phyloP scores from a whole-genome alignment of 108 stramenopile genomes.

The Nitzschia sp. region DNA sequence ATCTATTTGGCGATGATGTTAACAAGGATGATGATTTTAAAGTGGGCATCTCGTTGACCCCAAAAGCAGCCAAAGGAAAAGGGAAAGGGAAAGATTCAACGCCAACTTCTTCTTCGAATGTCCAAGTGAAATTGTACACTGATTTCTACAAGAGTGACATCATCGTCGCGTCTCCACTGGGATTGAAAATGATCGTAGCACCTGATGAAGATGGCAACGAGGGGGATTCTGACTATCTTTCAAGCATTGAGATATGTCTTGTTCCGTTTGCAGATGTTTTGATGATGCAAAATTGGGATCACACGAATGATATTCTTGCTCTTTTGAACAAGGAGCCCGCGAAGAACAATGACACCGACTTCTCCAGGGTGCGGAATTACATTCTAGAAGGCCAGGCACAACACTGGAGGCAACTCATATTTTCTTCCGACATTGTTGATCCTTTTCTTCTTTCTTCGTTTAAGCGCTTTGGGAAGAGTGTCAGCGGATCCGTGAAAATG shows the following conservation, averaged over 20 bases:
- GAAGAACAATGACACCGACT: conserved; percentile 85
- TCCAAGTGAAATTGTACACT: conserved; percentile 68
- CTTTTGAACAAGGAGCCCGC: conserved; percentile 80
- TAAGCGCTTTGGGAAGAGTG: conserved; percentile 65
- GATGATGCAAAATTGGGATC: conserved; percentile 97
- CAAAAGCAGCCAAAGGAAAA: conserved; percentile 39
- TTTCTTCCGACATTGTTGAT: conserved; percentile 70
- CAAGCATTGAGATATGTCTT: conserved; percentile 90
- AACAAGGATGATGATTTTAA: conserved; percentile 96
- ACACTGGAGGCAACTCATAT: conserved; percentile 84
- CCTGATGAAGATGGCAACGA: conserved; percentile 43
- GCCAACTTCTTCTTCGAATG: conserved; percentile 32
- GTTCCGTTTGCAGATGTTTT: conserved; percentile 80
- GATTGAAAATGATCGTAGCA: conserved; percentile 78
- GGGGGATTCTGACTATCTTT: conserved; percentile 78
- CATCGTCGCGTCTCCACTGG: conserved; percentile 91
- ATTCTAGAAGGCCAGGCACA: conserved; percentile 80
- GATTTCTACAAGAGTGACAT: conserved; percentile 96
- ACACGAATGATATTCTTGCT: conserved; percentile 71
- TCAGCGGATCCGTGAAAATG: conserved; percentile 68
- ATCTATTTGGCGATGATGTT: conserved; percentile 83
- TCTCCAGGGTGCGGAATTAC: conserved; percentile 91
- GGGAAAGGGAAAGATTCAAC: conserved; percentile 52
- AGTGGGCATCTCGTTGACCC: conserved; percentile 84
- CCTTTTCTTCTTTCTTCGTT: conserved; percentile 78